Conservation (phyloP, 331 rosid species). For the Arachis monticola region DNA sequence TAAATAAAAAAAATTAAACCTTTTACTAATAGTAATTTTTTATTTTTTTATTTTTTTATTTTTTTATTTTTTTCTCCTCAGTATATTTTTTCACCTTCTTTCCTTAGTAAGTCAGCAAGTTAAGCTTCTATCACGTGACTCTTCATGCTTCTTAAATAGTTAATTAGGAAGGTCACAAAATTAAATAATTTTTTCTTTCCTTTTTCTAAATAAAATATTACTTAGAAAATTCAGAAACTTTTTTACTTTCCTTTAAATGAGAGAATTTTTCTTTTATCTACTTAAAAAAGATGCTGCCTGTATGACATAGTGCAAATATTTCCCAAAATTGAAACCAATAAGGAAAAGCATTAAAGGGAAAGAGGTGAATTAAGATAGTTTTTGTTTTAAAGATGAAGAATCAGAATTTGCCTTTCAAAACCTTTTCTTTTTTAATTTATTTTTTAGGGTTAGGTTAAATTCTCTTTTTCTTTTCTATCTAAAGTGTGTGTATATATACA, state of each 20-base stretch:
- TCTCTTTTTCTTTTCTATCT: constrained; percentile 29
- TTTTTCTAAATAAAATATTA: background rate
- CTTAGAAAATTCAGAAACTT: background rate
- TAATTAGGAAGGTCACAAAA: constrained; percentile 13
- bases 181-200: background rate
- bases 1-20: too few relatives aligned
- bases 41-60: background rate
- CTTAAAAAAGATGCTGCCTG: constrained; percentile 34
- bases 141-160: constrained; percentile 29
- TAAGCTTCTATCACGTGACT: constrained; percentile 44
- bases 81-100: constrained; percentile 11
- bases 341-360: constrained; percentile 38
- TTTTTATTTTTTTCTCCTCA: too few relatives aligned
- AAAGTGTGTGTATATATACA: constrained; percentile 13
- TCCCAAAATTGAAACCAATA: constrained; percentile 33
- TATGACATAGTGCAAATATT: constrained; percentile 31
- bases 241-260: background rate
- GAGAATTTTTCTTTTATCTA: background rate
- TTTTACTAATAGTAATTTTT: background rate
- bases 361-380: constrained; percentile 19
- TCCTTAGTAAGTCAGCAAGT: constrained; percentile 35
- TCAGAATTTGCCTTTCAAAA: constrained; percentile 28
- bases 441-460: constrained; percentile 10
- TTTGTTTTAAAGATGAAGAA: constrained; percentile 29
- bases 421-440: constrained; percentile 20